These are phyloP conservation scores for Russula sp. DNA, from an alignment of 768 basidiomycete genomes.

Conservation along the genomic window DNA sequence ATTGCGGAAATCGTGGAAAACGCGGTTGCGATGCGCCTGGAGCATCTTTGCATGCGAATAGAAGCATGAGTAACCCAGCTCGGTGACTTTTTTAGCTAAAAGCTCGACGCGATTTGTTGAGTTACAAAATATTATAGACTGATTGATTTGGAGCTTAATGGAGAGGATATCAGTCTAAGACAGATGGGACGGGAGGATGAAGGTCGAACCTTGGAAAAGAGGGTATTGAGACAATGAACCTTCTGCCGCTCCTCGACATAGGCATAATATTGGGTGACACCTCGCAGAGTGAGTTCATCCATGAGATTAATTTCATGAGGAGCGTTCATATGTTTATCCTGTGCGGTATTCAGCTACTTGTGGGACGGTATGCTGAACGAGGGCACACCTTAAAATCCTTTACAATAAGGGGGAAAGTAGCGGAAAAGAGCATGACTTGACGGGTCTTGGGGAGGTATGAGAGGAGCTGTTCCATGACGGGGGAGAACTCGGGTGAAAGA, in stretches of 20 bases:
- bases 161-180: conserved; percentile 9
- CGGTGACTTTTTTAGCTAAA: conserved; percentile 98
- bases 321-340: conserved; percentile 95
- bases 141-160: conserved; percentile 95
- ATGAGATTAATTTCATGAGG: conserved; percentile 99
- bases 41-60: conserved; percentile 99
- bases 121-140: conserved; percentile 99
- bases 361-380: neutral
- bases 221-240: conserved; percentile 98
- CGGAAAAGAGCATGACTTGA: conserved; percentile 99
- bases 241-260: conserved; percentile 99
- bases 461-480: conserved; percentile 95
- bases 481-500: conserved; percentile 93
- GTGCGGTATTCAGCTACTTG: conserved; percentile 19
- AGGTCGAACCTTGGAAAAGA: conserved; percentile 85
- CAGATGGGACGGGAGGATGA: neutral
- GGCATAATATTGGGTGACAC: conserved; percentile 99
- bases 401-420: conserved; percentile 98
- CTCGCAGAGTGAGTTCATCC: conserved; percentile 97
- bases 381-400: conserved; percentile 90
- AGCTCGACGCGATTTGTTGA: conserved; percentile 99
- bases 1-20: conserved; percentile 99
- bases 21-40: conserved; percentile 96
- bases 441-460: conserved; percentile 75
- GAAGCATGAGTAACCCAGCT: conserved; percentile 99